A percentile compares a stretch with the other conserved stretches of the same genome.
phyloP scores from a whole-genome alignment of 768 basidiomycete genomes.

The Phlebiopsis gigantea region DNA sequence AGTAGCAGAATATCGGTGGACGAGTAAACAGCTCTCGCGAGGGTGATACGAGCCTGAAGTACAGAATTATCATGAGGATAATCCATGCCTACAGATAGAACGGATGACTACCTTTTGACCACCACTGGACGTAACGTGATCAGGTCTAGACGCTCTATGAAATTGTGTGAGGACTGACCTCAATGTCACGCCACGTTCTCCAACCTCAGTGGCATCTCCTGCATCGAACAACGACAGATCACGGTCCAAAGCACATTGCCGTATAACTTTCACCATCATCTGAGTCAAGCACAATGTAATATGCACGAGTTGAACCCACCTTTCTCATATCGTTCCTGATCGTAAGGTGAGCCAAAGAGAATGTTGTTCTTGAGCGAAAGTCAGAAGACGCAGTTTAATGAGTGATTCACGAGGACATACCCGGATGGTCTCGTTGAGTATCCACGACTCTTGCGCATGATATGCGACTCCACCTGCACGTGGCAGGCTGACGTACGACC shows the following conservation, averaged over 20 bases:
- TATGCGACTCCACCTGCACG: slow-evolving; percentile 68
- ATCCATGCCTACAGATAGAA: slow-evolving; percentile 29
- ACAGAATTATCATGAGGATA: slow-evolving; percentile 10
- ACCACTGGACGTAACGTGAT: slow-evolving; percentile 24
- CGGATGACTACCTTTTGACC: slow-evolving; percentile 41
- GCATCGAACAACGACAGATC: slow-evolving; percentile 30
- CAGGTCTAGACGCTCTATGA: background rate
- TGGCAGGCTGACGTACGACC: slow-evolving; percentile 71
- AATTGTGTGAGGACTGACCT: slow-evolving; percentile 14
- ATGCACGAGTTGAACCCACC: slow-evolving; percentile 18
- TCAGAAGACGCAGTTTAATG: background rate
- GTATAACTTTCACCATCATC: slow-evolving; percentile 22
- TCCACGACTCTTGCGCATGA: slow-evolving; percentile 83
- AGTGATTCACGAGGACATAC: slow-evolving; percentile 35
- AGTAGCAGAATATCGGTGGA: slow-evolving; percentile 56
- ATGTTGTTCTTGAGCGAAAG: slow-evolving; percentile 37
- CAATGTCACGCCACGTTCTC: slow-evolving; percentile 39
- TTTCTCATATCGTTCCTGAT: slow-evolving; percentile 40
- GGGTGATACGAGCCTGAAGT: slow-evolving; percentile 45
- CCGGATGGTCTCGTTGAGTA: slow-evolving; percentile 72
- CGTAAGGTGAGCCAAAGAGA: slow-evolving; percentile 41
- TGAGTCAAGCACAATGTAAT: background rate
- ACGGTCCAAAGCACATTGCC: slow-evolving; percentile 30
- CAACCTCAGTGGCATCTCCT: slow-evolving; percentile 32
- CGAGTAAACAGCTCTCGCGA: slow-evolving; percentile 59